Conservation (phyloP, 495 filamentous ascomycete species). For the Annulohypoxylon maeteangense region DNA sequence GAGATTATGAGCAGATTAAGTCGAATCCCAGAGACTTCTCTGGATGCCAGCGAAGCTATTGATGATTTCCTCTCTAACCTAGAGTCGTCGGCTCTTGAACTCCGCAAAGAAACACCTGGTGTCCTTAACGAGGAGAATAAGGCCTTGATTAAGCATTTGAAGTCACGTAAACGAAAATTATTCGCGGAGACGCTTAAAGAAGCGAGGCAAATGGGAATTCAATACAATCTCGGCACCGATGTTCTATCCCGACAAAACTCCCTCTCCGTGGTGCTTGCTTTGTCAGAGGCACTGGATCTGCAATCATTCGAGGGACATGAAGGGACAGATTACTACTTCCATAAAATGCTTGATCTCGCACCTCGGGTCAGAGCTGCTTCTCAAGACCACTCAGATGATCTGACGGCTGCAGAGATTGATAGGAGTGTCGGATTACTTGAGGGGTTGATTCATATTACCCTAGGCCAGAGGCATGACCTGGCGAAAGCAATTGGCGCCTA, state of each 20-base stretch:
- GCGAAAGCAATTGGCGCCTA: constrained; percentile 54
- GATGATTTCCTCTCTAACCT: constrained; percentile 74
- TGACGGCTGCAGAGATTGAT: constrained; percentile 78
- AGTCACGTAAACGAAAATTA: constrained; percentile 87
- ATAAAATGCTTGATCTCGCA: constrained; percentile 77
- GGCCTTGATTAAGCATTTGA: constrained; percentile 82
- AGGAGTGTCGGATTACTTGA: constrained; percentile 85
- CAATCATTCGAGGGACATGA: constrained; percentile 19
- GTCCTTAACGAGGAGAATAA: constrained; percentile 84
- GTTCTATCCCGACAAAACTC: constrained; percentile 76
- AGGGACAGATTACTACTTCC: constrained; percentile 68
- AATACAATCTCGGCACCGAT: constrained; percentile 76
- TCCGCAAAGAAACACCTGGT: constrained; percentile 83
- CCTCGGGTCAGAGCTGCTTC: constrained; percentile 71
- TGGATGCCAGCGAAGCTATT: constrained; percentile 70
- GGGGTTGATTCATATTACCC: constrained; percentile 73
- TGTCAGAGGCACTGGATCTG: constrained; percentile 62
- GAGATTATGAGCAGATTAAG: constrained; percentile 60
- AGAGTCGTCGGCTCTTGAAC: constrained; percentile 71
- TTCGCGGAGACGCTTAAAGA: constrained; percentile 86
- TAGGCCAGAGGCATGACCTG: constrained; percentile 72
- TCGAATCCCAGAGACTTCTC: constrained; percentile 58
- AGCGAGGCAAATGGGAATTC: constrained; percentile 88
- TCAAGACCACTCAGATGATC: constrained; percentile 80
- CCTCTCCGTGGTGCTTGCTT: constrained; percentile 72